These are phyloP conservation scores for Tulasnella sp. DNA, from an alignment of 768 basidiomycete species.

Conservation along the genomic window DNA sequence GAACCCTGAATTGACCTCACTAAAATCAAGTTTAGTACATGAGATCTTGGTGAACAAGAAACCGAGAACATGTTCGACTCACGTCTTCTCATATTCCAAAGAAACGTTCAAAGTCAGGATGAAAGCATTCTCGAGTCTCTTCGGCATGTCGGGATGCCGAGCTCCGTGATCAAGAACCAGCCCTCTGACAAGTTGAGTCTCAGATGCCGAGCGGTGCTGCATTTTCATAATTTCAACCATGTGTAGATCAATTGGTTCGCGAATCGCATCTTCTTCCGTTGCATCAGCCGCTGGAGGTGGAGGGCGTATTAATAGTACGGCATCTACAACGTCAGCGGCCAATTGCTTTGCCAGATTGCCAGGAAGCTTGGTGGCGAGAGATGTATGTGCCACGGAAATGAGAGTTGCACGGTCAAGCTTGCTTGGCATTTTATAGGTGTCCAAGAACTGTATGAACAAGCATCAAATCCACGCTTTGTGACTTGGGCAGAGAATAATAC, in stretches of 20 bases:
- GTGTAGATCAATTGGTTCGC: constrained; percentile 90
- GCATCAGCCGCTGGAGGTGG: constrained; percentile 38
- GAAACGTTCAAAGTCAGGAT: constrained; percentile 94
- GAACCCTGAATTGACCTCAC: constrained; percentile 98
- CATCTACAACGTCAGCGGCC: constrained; percentile 87
- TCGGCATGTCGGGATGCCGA: constrained; percentile 98
- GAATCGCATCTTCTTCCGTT: constrained; percentile 59
- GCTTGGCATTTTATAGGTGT: constrained; percentile 67
- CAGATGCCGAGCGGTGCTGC: constrained; percentile 96
- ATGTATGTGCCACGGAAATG: constrained; percentile 89
- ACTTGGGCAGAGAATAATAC: constrained; percentile 29
- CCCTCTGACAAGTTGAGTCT: constrained; percentile 90
- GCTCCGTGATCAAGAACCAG: constrained; percentile 96
- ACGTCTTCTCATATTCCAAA: constrained; percentile 99
- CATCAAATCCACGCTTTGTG: constrained; percentile 8
- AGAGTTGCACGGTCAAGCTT: constrained; percentile 80
- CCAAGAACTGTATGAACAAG: constrained; percentile 60
- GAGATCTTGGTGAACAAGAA: constrained; percentile 14
- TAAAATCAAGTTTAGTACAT: constrained; percentile 29
- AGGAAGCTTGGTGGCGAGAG: constrained; percentile 86
- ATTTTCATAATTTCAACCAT: constrained; percentile 99
- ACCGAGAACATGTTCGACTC: constrained; percentile 27
- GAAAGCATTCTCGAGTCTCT: constrained; percentile 90
- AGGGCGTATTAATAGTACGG: constrained; percentile 70
- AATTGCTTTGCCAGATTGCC: constrained; percentile 70